Evolutionary conservation across 2,329 filamentous ascomycete genomes (phyloP), one percentile per base, ranked within the genome.

Genomic region (Fusarium sp.): DNA sequence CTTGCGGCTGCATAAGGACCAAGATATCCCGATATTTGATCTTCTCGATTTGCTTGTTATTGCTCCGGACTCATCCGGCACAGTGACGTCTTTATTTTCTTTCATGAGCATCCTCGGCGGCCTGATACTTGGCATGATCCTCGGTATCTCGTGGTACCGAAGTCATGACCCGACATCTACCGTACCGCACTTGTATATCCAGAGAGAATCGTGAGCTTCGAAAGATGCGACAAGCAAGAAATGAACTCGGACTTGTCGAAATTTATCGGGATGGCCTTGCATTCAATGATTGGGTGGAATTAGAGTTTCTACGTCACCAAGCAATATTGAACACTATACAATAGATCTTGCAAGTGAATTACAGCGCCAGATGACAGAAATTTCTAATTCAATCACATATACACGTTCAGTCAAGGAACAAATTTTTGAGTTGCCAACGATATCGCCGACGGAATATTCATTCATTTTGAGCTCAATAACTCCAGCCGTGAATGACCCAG

Each of bases 391-490:
- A 20, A n/a, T 55, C 54, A 59, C 34, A 6, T 30, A 69, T 45
- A 61, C 27, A 54, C 47, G 18, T 30, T 38, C 30, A 10, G 22
- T 29, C 16, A 12, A 29, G 41, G 58, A 45, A 49, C 34, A n/a
- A 29, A 38, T 15, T 64, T 47, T 74, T 70, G 72, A 71, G 62
- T 71, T 72, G 63, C 66, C 72, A 46, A 61, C 67, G 34, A 69
- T 67, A 57, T 53, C 57, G 58, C 59, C 70, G 59, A 60, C 69
- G 61, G 59, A 59, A 70, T 75, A 73, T 75, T 75, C 65, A 73
- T 75, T 75, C 70, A 70, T 74, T 74, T 74, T 75, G 68, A 74
- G 72, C 72, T 73, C 71, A 73, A 69, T 70, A 75, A 75, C 73
- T 73, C 73, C 72, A 74, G 70, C 70, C 69, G 65, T 65, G 66